Conservation (phyloP, 768 basidiomycete genomes). For the Dentipellis sp. region DNA sequence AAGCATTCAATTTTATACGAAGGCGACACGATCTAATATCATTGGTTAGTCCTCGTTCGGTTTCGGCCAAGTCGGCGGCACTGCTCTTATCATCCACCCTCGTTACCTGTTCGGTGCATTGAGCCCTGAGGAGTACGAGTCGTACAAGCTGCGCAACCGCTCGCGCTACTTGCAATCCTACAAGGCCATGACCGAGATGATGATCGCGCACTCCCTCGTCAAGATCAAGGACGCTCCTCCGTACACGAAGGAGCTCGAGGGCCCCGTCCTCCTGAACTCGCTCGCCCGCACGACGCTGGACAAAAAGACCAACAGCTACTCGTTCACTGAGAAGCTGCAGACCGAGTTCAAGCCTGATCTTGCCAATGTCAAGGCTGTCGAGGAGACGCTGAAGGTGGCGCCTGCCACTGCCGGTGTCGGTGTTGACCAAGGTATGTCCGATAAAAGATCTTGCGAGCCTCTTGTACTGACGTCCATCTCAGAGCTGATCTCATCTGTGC, state of each 20-base stretch:
- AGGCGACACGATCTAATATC: slow-evolving; percentile 2
- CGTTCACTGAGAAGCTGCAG: slow-evolving; percentile 59
- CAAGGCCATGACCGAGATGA: slow-evolving; percentile 92
- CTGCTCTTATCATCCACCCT: slow-evolving; percentile 80
- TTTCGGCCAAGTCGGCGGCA: slow-evolving; percentile 98
- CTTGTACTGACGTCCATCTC: slow-evolving; percentile 5
- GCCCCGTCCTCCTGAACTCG: slow-evolving; percentile 83
- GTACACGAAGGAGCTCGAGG: slow-evolving; percentile 79
- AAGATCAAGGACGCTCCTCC: slow-evolving; percentile 93
- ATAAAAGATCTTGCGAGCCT: slow-evolving; percentile 5
- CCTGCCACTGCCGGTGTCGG: slow-evolving; percentile 66
- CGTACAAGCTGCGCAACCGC: slow-evolving; percentile 65
- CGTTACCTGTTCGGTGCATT: slow-evolving; percentile 83
- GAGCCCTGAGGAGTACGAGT: slow-evolving; percentile 65
- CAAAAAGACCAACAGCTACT: slow-evolving; percentile 79
- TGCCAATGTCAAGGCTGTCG: slow-evolving; percentile 59
- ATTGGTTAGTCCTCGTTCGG: slow-evolving; percentile 80
- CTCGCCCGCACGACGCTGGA: slow-evolving; percentile 78
- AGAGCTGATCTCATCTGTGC: slow-evolving; percentile 91
- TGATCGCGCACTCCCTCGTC: slow-evolving; percentile 89
- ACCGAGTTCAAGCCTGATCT: slow-evolving; percentile 42
- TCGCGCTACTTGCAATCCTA: slow-evolving; percentile 64
- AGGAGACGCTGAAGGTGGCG: slow-evolving; percentile 40
- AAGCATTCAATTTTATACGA: slow-evolving; percentile 15
- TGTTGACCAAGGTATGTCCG: slow-evolving; percentile 71